phyloP scores from a whole-genome alignment of 306 rosid genomes.

The Cucurbita maxima region DNA sequence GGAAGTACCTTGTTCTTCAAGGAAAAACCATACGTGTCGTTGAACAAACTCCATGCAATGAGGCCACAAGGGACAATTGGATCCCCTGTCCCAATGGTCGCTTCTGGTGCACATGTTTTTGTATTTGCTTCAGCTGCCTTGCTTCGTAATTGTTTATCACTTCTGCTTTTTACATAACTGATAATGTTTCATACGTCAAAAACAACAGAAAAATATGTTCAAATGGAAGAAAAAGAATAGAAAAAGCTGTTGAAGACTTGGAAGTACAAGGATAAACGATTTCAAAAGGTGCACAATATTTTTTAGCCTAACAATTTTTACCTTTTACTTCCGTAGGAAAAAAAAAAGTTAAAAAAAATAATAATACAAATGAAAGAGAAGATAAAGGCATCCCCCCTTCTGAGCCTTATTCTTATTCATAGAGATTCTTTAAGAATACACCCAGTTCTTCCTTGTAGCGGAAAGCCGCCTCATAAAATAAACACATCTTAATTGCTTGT shows the following conservation, averaged over 20 bases:
- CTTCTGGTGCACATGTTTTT: conserved; percentile 39
- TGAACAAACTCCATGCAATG: conserved; percentile 81
- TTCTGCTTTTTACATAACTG: conserved; percentile 60
- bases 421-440: not conserved
- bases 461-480: not conserved
- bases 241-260: not conserved
- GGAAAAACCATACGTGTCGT: conserved; percentile 59
- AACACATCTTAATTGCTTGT: not conserved
- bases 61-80: conserved; percentile 85
- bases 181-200: not conserved
- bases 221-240: not conserved
- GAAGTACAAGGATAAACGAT: not conserved
- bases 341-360: not conserved
- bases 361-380: not conserved
- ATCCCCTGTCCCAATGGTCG: conserved; percentile 2
- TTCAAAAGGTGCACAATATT: not conserved
- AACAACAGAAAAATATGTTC: not conserved
- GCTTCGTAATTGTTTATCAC: conserved; percentile 37
- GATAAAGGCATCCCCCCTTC: not conserved
- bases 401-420: not conserved
- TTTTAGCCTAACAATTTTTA: not conserved
- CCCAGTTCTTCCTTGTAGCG: not conserved
- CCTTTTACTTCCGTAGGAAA: not conserved
- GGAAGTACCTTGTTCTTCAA: conserved; percentile 24
- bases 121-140: conserved; percentile 11